Evolutionary conservation across 2,329 filamentous ascomycete genomes (phyloP).

Genomic region (Sphaerulina musiva): DNA sequence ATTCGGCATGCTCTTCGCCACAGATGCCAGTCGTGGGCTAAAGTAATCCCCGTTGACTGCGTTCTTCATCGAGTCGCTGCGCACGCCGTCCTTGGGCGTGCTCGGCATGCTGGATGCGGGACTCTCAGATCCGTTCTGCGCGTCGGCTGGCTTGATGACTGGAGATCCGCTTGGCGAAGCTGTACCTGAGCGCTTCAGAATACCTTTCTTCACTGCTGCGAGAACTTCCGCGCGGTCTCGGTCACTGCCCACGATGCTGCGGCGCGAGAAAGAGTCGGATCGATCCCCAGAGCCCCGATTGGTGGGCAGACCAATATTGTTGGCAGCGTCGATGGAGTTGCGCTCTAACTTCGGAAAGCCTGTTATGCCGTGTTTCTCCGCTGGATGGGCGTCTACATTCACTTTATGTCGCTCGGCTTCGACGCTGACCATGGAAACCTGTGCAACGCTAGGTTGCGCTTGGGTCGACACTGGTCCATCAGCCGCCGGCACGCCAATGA

Average conservation of each 20-base stretch:
- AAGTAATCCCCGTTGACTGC: conserved; percentile 88
- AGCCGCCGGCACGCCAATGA: conserved; percentile 67
- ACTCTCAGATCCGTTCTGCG: conserved; percentile 64
- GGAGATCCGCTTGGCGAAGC: conserved; percentile 64
- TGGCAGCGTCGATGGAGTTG: conserved; percentile 66
- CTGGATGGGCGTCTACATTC: conserved; percentile 65
- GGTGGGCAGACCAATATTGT: conserved; percentile 26
- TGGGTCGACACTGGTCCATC: conserved; percentile 57
- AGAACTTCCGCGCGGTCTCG: conserved; percentile 85
- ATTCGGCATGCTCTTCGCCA: conserved; percentile 71
- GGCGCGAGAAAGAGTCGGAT: conserved; percentile 57
- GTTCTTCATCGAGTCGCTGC: conserved; percentile 41
- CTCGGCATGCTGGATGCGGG: conserved; percentile 80
- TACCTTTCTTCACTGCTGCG: conserved; percentile 88
- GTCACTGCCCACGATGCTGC: conserved; percentile 87
- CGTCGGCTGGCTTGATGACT: conserved; percentile 57
- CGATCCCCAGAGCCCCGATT: conserved; percentile 47
- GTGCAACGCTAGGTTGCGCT: conserved; percentile 59
- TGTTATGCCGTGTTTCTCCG: conserved; percentile 65
- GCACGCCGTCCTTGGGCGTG: conserved; percentile 70
- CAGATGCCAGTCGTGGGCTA: conserved; percentile 61
- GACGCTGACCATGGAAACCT: conserved; percentile 90
- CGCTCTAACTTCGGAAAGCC: conserved; percentile 79
- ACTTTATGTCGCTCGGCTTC: conserved; percentile 85
- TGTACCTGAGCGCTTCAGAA: conserved; percentile 70